Percentiles rank a stretch among this genome's conserved stretches.
phyloP scores from a whole-genome alignment of 2,329 filamentous ascomycete species.

The Thielaviopsis populi region DNA sequence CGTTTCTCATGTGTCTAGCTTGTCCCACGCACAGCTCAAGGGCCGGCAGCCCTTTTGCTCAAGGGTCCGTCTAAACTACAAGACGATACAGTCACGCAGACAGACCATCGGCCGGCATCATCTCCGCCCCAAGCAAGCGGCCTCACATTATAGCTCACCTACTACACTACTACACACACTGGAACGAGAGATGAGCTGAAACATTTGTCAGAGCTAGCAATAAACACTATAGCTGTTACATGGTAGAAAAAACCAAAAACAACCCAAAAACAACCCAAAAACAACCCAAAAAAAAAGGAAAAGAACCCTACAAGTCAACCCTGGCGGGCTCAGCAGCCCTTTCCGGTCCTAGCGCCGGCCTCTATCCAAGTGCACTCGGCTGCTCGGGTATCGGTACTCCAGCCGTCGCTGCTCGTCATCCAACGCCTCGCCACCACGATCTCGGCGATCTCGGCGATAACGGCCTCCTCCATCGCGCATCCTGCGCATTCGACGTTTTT shows the following conservation, averaged over 20 bases:
- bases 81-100: neutral
- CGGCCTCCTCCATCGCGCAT: neutral
- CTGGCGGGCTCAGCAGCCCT: no score
- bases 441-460: neutral
- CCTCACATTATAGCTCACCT: no score
- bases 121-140: neutral
- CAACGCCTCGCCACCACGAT: neutral
- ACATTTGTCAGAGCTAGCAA: neutral
- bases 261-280: no score
- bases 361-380: neutral
- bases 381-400: neutral
- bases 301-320: no score
- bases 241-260: neutral
- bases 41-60: neutral
- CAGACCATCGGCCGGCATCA: neutral
- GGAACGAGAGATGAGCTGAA: neutral
- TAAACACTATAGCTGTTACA: neutral
- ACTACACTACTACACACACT: no score
- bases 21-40: neutral
- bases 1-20: neutral
- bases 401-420: neutral
- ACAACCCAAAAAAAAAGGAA: no score
- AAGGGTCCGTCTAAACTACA: neutral
- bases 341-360: neutral
- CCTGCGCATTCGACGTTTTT: conserved; percentile 5